Percentiles rank a stretch among this genome's conserved stretches.
Evolutionary conservation across 768 basidiomycete species (phyloP).

Genomic region (Suillus alpinus): DNA sequence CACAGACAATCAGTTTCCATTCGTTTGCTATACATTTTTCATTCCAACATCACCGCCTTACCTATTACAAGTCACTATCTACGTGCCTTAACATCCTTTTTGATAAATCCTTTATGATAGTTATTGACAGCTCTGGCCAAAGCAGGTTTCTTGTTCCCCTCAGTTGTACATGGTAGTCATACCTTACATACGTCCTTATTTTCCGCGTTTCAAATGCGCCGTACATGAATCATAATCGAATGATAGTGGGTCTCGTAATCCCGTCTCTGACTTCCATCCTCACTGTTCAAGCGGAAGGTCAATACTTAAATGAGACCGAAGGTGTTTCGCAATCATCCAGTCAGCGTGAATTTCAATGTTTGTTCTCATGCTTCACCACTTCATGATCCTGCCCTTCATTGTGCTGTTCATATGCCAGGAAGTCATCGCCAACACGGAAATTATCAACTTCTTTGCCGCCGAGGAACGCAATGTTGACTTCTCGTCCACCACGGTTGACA

Average conservation of each 20-base stretch:
- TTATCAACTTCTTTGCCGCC: constrained; percentile 50
- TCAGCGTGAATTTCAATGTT: background rate
- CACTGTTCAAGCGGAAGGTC: background rate
- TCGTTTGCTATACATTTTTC: background rate
- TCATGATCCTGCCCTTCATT: constrained; percentile 7
- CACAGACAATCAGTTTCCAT: background rate
- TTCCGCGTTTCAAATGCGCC: background rate
- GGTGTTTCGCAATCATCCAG: background rate
- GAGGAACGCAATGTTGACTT: constrained; percentile 18
- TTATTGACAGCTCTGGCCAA: background rate
- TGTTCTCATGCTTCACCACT: background rate
- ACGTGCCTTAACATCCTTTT: background rate
- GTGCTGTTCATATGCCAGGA: constrained; percentile 22
- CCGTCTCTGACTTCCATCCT: background rate
- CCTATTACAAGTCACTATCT: background rate
- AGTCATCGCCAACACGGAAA: constrained; percentile 59
- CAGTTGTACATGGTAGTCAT: background rate
- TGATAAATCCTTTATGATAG: background rate
- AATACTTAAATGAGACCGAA: constrained; percentile 1
- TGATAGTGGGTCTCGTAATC: background rate
- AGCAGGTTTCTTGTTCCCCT: background rate
- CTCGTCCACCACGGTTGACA: constrained; percentile 21
- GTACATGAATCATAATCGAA: background rate
- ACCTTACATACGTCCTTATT: background rate
- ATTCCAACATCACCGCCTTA: background rate